These are phyloP conservation scores for Scutellaria minor DNA, from an alignment of 257 asterid species.

Conservation along the genomic window DNA sequence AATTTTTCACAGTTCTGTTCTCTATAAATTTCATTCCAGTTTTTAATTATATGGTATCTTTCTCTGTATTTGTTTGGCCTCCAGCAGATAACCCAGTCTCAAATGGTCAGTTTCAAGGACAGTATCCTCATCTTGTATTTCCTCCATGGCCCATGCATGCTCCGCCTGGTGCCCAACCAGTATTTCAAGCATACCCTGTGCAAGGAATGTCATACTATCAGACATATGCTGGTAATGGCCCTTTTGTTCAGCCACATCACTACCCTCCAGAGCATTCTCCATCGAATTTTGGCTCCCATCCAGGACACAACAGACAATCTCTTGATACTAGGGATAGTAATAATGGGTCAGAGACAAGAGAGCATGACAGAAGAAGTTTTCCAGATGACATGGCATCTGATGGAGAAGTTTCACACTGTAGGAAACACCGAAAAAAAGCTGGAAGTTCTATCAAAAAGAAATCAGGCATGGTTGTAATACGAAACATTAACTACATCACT, in stretches of 20 bases:
- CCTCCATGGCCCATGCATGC: slow-evolving; percentile 86
- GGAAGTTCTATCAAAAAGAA: slow-evolving; percentile 52
- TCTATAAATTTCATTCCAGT: neutral
- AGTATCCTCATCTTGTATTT: slow-evolving; percentile 69
- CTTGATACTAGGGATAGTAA: slow-evolving; percentile 56
- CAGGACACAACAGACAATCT: slow-evolving; percentile 55
- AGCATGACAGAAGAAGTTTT: slow-evolving; percentile 39
- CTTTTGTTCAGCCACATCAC: slow-evolving; percentile 67
- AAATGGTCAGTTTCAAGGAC: slow-evolving; percentile 70
- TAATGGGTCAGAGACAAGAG: slow-evolving; percentile 51
- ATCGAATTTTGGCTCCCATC: slow-evolving; percentile 43
- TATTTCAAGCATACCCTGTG: slow-evolving; percentile 79
- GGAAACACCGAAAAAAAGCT: slow-evolving; percentile 50
- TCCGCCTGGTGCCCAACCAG: slow-evolving; percentile 64
- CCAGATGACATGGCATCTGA: slow-evolving; percentile 45
- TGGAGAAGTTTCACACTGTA: slow-evolving; percentile 51
- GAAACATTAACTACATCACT: slow-evolving; percentile 55
- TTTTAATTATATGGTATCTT: slow-evolving; percentile 14
- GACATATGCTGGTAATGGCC: slow-evolving; percentile 64
- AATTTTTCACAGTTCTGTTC: neutral
- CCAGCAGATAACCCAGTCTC: slow-evolving; percentile 55
- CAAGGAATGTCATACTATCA: slow-evolving; percentile 95
- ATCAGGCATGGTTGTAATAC: slow-evolving; percentile 54
- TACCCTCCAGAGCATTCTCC: slow-evolving; percentile 62
- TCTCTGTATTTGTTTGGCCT: slow-evolving; percentile 39